A percentile compares a stretch with the other conserved stretches of the same genome.
phyloP scores from a whole-genome alignment of 2,329 filamentous ascomycete species.

The Colletotrichum viniferum region DNA sequence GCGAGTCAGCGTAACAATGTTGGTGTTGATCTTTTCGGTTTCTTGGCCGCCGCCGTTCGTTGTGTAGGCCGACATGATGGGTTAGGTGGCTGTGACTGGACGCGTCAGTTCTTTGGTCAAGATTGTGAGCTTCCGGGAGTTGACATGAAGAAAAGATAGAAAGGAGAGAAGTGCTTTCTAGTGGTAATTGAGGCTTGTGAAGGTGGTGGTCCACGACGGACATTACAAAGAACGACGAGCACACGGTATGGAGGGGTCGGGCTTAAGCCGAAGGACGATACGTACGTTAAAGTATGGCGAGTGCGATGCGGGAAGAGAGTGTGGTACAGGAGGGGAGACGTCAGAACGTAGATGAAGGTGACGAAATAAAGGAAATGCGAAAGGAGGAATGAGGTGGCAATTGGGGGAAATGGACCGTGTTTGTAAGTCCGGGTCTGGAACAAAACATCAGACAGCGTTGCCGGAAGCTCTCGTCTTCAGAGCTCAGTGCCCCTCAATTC shows the following conservation, averaged over 20 bases:
- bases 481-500: conserved; percentile 15
- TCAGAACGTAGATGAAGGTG: background rate
- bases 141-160: background rate
- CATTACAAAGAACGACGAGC: background rate
- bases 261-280: background rate
- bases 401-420: background rate
- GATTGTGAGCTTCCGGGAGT: background rate
- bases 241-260: background rate
- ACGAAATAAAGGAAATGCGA: conserved; percentile 5
- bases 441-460: conserved; percentile 8
- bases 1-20: conserved; percentile 93
- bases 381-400: conserved; percentile 17
- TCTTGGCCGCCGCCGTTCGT: conserved; percentile 50
- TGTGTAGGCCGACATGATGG: conserved; percentile 22
- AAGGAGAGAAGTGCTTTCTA: background rate
- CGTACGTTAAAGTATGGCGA: background rate
- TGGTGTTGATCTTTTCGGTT: conserved; percentile 87
- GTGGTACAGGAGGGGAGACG: background rate
- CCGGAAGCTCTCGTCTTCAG: conserved; percentile 8
- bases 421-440: conserved; percentile 13
- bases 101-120: background rate
- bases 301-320: background rate
- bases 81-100: background rate
- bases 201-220: background rate
- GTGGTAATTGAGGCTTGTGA: conserved; percentile 4